A percentile compares a stretch with the other conserved stretches of the same genome.
Evolutionary conservation across 208 protist species (phyloP).

Genomic region (Leishmania martiniquensis): DNA sequence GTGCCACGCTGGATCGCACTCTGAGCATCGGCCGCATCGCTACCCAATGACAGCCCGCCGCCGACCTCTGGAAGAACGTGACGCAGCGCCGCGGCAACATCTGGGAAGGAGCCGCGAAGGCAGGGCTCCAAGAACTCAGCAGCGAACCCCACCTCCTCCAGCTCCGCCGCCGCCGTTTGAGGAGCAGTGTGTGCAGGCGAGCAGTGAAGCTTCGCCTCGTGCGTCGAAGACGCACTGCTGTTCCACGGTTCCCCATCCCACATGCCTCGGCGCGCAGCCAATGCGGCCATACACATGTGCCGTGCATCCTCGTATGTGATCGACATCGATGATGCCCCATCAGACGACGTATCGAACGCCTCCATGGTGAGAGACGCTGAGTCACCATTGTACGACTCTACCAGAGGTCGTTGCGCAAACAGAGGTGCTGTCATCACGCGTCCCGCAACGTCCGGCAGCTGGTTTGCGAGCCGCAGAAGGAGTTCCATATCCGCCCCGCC

Average conservation of each 20-base stretch:
- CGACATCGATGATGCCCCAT: conserved; percentile 4
- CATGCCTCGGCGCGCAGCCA: conserved; percentile 26
- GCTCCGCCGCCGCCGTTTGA: conserved; percentile 9
- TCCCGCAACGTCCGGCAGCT: conserved; percentile 62
- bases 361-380: background rate
- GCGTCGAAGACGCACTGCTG: background rate
- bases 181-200: background rate
- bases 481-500: conserved; percentile 26
- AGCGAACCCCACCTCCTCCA: conserved; percentile 58
- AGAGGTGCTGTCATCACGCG: conserved; percentile 66
- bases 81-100: conserved; percentile 23
- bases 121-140: conserved; percentile 48
- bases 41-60: background rate
- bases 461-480: conserved; percentile 45
- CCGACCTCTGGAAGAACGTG: background rate
- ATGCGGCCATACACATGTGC: conserved; percentile 49
- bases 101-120: conserved; percentile 37
- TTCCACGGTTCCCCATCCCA: background rate
- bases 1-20: background rate
- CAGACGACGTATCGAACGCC: background rate
- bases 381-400: conserved; percentile 6
- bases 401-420: conserved; percentile 54
- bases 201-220: background rate
- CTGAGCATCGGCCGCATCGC: background rate
- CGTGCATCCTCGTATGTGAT: conserved; percentile 21